Conservation (phyloP, 352 stramenopile species). For the Pythium volutum region DNA sequence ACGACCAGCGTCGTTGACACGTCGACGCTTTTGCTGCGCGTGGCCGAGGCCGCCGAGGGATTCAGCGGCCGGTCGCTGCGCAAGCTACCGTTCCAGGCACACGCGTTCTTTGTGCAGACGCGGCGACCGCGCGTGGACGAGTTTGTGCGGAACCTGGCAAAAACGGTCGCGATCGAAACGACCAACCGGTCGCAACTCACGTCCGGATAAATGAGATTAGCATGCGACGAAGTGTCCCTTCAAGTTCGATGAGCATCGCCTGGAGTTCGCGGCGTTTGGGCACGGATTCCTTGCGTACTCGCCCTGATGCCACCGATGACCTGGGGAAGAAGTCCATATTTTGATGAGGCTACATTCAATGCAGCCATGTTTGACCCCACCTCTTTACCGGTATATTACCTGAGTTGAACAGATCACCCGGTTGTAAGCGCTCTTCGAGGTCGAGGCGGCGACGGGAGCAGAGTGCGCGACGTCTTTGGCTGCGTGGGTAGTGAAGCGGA, state of each 20-base stretch:
- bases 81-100: slow-evolving; percentile 84
- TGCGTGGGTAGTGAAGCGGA: not conserved
- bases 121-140: slow-evolving; percentile 6
- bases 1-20: slow-evolving; percentile 22
- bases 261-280: no score
- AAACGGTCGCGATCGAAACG: slow-evolving; percentile 18
- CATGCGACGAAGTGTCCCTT: no score
- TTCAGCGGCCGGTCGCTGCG: slow-evolving; percentile 76
- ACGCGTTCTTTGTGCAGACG: slow-evolving; percentile 56
- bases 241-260: no score
- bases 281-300: no score
- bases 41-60: slow-evolving; percentile 48
- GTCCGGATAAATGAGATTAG: slow-evolving; percentile 5
- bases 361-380: slow-evolving; percentile 12
- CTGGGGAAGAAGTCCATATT: no score
- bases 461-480: not conserved
- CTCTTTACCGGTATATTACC: no score
- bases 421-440: slow-evolving; percentile 5
- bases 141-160: slow-evolving; percentile 10
- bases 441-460: not conserved
- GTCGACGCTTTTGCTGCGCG: slow-evolving; percentile 35
- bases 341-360: slow-evolving; percentile 8
- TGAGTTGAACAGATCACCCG: not conserved
- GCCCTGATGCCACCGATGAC: no score
- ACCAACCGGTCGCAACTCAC: slow-evolving; percentile 8